Conservation (phyloP, 441 rosid genomes). For the Gossypium davidsonii region DNA sequence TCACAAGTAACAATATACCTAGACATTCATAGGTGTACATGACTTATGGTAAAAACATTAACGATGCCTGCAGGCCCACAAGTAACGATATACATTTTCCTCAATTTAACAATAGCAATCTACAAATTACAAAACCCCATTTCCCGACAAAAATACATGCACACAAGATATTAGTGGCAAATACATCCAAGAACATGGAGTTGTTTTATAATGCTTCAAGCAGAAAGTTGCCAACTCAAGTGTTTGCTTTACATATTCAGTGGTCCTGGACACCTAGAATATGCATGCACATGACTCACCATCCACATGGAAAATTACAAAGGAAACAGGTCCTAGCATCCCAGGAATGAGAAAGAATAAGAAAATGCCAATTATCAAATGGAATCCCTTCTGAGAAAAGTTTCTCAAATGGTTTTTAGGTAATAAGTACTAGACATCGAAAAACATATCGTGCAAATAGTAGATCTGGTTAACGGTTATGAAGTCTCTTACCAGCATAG, state of each 20-base stretch:
- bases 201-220: not conserved
- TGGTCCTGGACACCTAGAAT: not conserved
- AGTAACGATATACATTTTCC: not conserved
- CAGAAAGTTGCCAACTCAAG: not conserved
- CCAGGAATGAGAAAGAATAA: constrained; percentile 6
- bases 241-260: constrained; percentile 2
- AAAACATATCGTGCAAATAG: not conserved
- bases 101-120: not conserved
- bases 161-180: not conserved
- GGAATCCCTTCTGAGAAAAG: not conserved
- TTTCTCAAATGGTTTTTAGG: not conserved
- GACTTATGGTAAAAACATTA: not conserved
- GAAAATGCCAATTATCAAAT: not conserved
- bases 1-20: not conserved
- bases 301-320: not conserved
- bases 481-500: constrained; percentile 85
- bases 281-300: not conserved
- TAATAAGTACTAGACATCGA: not conserved
- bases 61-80: not conserved
- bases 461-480: constrained; percentile 1
- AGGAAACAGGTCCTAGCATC: not conserved
- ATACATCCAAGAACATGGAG: not conserved
- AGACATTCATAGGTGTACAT: not conserved
- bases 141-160: not conserved
- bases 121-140: not conserved